A percentile compares a stretch with the other conserved stretches of the same genome.
These are phyloP conservation scores for Leishmania tarentolae DNA, from an alignment of 208 protist species.

Conservation along the genomic window DNA sequence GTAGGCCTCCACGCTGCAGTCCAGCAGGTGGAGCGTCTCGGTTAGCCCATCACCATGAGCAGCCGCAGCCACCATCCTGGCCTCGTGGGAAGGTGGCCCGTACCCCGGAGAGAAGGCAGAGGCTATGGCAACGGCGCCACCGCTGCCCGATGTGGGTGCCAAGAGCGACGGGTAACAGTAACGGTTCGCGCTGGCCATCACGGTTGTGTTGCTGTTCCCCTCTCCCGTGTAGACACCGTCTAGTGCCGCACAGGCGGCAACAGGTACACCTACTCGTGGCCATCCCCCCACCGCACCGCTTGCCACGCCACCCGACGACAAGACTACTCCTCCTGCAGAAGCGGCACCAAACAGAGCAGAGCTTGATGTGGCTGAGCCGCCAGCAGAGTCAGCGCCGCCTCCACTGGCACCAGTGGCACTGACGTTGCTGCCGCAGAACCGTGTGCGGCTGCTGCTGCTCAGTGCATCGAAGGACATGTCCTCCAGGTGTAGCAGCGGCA, in stretches of 20 bases:
- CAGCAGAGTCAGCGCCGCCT: neutral
- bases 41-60: slow-evolving; percentile 27
- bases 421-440: slow-evolving; percentile 10
- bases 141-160: slow-evolving; percentile 11
- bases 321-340: neutral
- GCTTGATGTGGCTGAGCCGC: neutral
- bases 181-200: neutral
- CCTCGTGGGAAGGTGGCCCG: slow-evolving; percentile 19
- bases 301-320: neutral
- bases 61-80: slow-evolving; percentile 10
- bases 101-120: neutral
- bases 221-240: slow-evolving; percentile 1
- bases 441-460: slow-evolving; percentile 17
- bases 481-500: slow-evolving; percentile 62
- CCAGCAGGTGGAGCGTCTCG: slow-evolving; percentile 27
- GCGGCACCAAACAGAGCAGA: neutral
- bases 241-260: slow-evolving; percentile 7
- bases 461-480: slow-evolving; percentile 83
- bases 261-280: slow-evolving; percentile 15
- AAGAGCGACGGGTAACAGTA: slow-evolving; percentile 8
- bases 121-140: neutral
- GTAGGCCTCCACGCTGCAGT: slow-evolving; percentile 2
- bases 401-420: neutral
- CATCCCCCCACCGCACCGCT: neutral
- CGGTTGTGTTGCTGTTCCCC: neutral